Evolutionary conservation across 495 filamentous ascomycete species (phyloP), one percentile per base, ranked within the genome.

Genomic region (Tuber borchii): DNA sequence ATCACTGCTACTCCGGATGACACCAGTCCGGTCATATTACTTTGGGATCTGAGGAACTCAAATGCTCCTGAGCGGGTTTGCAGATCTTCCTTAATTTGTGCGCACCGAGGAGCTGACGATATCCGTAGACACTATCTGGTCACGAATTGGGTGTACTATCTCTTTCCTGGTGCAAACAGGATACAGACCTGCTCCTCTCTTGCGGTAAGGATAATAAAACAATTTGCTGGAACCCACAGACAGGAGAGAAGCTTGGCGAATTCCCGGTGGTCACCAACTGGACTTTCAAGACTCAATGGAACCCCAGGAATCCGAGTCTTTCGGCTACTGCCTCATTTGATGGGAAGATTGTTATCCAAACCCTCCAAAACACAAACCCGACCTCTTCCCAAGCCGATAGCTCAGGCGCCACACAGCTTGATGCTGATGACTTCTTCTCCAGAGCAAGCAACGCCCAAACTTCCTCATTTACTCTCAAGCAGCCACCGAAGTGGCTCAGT

Each of bases 261-360:
- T 97, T 97, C 84, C 93, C 95, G 19, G 92, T 97, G 78, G 96
- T 97, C 74, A 97, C 95, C 51, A 98, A 98, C 84, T 98, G 96
- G 95, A 97, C 94, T 2, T 99, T 98, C 87, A 90, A 94, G 84
- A 97, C 95, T 9, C 89, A 90, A 79, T 99, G 95, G 89, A 93
- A 97, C 84, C 95, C 96, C 31, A 89, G 92, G 79, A 96, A 98
- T 84, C 96, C 95, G 9, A 91, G 89, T 79, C 88, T 97, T 75
- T 90, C 95, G 40, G 95, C 95, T 9, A 97, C 95, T 16, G 96
- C 96, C 26, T 97, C 95, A 4, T 98, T 98, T 78, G 95, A 98
- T 82, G 95, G 96, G 68, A 96, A 93, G 84, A 96, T 99, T 78
- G 90, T 90, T 22, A 87, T 99, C 37, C 94, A 97, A 79, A 94